A percentile compares a stretch with the other conserved stretches of the same genome.
phyloP scores from a whole-genome alignment of 2,329 filamentous ascomycete species.

The Teratosphaeria zuluensis region DNA sequence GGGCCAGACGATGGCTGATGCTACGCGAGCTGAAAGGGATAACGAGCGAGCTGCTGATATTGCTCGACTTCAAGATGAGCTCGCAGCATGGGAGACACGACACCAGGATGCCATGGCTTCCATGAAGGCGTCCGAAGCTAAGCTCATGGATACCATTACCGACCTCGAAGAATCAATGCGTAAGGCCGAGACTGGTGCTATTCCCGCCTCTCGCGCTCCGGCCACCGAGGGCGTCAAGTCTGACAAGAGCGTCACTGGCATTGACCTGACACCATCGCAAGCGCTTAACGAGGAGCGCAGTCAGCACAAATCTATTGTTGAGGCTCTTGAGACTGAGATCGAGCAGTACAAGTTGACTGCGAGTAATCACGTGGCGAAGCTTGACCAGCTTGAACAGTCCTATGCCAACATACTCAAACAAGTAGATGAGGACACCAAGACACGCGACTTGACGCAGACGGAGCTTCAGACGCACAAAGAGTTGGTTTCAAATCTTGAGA shows the following conservation, averaged over 20 bases:
- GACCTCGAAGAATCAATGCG: constrained; percentile 58
- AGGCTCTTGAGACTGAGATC: constrained; percentile 60
- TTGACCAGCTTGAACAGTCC: constrained; percentile 64
- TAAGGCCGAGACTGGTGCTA: constrained; percentile 21
- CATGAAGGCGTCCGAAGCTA: constrained; percentile 62
- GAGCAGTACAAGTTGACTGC: constrained; percentile 72
- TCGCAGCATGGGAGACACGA: constrained; percentile 65
- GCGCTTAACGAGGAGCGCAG: constrained; percentile 30
- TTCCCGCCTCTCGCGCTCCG: background rate
- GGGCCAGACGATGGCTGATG: constrained; percentile 14
- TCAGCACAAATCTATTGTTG: constrained; percentile 43
- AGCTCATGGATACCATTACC: constrained; percentile 61
- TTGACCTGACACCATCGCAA: background rate
- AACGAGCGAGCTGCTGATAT: constrained; percentile 43
- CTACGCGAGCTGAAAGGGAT: constrained; percentile 6
- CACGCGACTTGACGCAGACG: constrained; percentile 46
- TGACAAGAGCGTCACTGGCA: constrained; percentile 9
- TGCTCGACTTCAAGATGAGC: constrained; percentile 57
- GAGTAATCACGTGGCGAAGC: constrained; percentile 55
- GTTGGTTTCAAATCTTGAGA: constrained; percentile 46
- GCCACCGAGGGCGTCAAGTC: constrained; percentile 7
- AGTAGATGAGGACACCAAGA: constrained; percentile 55
- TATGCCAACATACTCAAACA: constrained; percentile 58
- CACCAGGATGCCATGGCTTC: constrained; percentile 61
- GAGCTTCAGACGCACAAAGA: constrained; percentile 43